Evolutionary conservation across 176 grass and related monocot species (phyloP), one percentile per base, ranked within the genome.

Genomic region (Cocos nucifera): DNA sequence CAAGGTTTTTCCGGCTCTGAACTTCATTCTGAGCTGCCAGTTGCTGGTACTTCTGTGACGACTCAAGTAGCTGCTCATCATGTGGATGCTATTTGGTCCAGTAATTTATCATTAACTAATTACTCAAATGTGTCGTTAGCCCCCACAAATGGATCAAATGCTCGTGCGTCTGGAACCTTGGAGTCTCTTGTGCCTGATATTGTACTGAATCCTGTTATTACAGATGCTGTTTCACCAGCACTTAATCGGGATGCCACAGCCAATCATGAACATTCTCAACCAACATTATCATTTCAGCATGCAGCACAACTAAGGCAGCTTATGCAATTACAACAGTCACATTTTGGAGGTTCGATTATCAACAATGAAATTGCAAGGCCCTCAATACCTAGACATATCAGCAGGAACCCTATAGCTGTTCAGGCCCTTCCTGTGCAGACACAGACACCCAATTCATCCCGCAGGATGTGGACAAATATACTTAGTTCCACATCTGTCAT

Each of bases 171-270:
- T 58, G 87, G 92, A 61, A 96, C 78, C 50, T 78, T 90, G 60
- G 83, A 90, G 61, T 83, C 83, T 50, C 75, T 85, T 77, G 51
- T 83, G 8, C 82, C 81, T 56, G 67, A 73, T 71, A 58, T 83
- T 62, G 57, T 89, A 55, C 67, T 84, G 65, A 70, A 25, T 39
- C 63, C 80, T 70, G 73, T 74, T 57, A 79, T 68, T 22, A 81
- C 81, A 59, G 66, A 80, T 71, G 52, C 69, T 12, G 30, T 77
- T 19, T 82, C 75, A 74, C 77, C 71, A 78, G 75, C 79, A 28
- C 53, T 54, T 21, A 32, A 32, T 44, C 51, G 51, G 2, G 52
- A 17, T 68, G 21, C 26, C 9, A 22, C 53, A 57, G 19, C 35
- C 10, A 44, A 17, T 80, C 39, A 70, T 90, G 44, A 56, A 69